Evolutionary conservation across 352 stramenopile species (phyloP), one percentile per base, ranked within the genome.

Genomic region (Phytophthora hybrid): DNA sequence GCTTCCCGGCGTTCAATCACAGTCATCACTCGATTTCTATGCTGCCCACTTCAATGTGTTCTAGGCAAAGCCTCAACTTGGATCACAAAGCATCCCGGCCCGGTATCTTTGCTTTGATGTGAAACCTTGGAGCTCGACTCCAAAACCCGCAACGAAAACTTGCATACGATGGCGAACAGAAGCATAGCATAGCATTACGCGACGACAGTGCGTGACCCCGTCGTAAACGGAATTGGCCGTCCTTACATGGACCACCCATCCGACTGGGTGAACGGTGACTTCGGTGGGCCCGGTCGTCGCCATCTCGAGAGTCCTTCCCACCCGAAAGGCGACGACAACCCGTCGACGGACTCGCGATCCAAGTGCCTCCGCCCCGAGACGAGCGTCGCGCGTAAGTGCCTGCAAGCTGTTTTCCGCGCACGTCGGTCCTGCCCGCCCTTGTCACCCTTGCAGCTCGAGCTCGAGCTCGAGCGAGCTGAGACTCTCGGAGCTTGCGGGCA

Each of bases 321-420:
- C 11, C 32, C 62, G 29, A 62, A 29, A 18, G 61, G 31, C 41
- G 60, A 18, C 16, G 58, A 74, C 71, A 67, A 78, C 37, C 51
- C 44, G 66, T 78, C 66, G 66, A 78, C 54, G 18, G 19, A 11
- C 16, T 53, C 21, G 21, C 55, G 64, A 74, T 16, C 41, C 39
- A 67, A 72, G 66, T 74, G 71, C 56, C 72, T 66, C 66, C 67
- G 55, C 58, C 73, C 57, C 61, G 62, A 76, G 67, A 79, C 44
- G 34, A 68, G 32, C 23, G 66, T 65, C 49, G 68, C 58, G 57
- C 44, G 55, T 73, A 41, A 67, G 71, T 74, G 59, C 59, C 57
- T 72, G 14, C 73, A 76, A 76, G 61, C 73, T 79, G 73, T 76
- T 79, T 79, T 73, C 52, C 5, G 14, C 23, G 67, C 72, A 76